phyloP scores from a whole-genome alignment of 2,329 filamentous ascomycete species.

The Cercospora zeae-maydis region DNA sequence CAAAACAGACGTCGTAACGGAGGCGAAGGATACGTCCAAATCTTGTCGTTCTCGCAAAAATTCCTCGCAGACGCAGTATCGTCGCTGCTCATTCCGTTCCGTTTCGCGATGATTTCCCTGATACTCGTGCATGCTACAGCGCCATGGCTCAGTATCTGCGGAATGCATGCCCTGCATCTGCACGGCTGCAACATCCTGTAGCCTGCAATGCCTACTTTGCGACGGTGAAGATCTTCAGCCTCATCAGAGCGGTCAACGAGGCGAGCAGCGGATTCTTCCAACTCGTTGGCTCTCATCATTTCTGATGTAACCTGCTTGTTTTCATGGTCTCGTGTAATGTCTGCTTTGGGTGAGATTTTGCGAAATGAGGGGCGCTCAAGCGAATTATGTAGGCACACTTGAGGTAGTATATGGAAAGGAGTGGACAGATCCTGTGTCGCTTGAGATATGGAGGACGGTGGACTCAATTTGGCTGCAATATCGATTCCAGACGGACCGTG shows the following conservation, averaged over 20 bases:
- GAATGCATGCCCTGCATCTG: neutral
- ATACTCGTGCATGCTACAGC: neutral
- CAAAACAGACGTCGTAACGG: neutral
- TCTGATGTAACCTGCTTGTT: neutral
- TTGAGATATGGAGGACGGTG: neutral
- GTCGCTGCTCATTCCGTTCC: neutral
- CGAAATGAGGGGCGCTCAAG: neutral
- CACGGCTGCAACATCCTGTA: neutral
- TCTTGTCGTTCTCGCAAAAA: neutral
- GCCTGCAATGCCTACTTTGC: neutral
- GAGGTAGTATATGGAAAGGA: neutral
- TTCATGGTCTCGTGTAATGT: neutral
- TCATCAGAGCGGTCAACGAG: neutral
- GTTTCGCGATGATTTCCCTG: neutral
- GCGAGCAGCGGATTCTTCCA: neutral
- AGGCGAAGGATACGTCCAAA: neutral
- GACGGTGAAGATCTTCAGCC: neutral
- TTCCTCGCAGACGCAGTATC: neutral
- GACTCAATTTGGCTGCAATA: neutral
- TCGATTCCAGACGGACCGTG: too few species aligned
- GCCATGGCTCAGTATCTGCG: neutral
- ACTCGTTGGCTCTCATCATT: neutral
- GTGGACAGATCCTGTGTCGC: neutral
- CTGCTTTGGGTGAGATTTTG: neutral
- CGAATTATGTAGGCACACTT: neutral